Conservation (phyloP, 805 yeast species). For the Kuraishia molischiana region DNA sequence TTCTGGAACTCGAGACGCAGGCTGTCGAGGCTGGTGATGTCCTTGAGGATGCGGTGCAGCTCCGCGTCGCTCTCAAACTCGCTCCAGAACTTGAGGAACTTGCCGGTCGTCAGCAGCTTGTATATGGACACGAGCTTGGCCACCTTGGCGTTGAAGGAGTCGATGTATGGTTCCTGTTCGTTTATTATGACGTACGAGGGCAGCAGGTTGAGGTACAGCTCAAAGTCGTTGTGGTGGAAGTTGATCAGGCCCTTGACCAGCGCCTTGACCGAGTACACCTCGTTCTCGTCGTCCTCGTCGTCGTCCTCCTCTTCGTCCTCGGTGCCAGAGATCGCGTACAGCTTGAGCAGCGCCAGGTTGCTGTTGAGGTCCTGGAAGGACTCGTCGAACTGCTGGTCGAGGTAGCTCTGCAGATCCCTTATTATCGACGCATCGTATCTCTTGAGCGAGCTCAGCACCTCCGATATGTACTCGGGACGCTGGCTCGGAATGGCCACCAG, state of each 20-base stretch:
- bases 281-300: slow-evolving; percentile 22
- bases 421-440: slow-evolving; percentile 34
- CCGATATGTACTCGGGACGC: slow-evolving; percentile 30
- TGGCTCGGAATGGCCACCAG: slow-evolving; percentile 21
- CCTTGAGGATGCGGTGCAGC: slow-evolving; percentile 2
- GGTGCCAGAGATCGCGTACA: slow-evolving; percentile 22
- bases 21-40: slow-evolving; percentile 2
- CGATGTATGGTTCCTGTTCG: slow-evolving; percentile 5
- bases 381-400: slow-evolving; percentile 25
- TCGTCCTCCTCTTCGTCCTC: slow-evolving; percentile 24
- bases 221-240: slow-evolving; percentile 31
- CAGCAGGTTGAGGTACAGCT: slow-evolving; percentile 31
- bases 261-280: slow-evolving; percentile 25
- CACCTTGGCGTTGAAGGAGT: slow-evolving; percentile 7
- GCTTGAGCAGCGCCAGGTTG: slow-evolving; percentile 34
- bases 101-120: slow-evolving; percentile 2
- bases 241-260: slow-evolving; percentile 30
- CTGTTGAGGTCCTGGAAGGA: slow-evolving; percentile 30
- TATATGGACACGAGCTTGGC: slow-evolving; percentile 5
- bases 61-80: slow-evolving; percentile 3
- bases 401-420: slow-evolving; percentile 33
- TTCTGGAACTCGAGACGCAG: slow-evolving; percentile 5
- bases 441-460: slow-evolving; percentile 28
- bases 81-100: slow-evolving; percentile 6
- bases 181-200: slow-evolving; percentile 21